phyloP scores from a whole-genome alignment of 257 asterid species.

The Solanum tarapatanum region DNA sequence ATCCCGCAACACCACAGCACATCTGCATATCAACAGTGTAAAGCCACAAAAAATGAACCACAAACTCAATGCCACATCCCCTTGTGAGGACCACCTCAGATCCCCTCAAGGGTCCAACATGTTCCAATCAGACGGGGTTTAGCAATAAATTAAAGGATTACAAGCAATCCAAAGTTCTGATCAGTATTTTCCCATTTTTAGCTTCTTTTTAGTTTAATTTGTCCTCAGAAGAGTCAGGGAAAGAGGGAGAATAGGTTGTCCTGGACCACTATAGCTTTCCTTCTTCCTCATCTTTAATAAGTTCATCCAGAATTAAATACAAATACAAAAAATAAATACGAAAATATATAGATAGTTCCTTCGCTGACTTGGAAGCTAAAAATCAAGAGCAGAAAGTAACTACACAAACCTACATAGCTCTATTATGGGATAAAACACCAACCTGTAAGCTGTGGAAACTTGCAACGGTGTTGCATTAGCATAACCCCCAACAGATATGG shows the following conservation, averaged over 20 bases:
- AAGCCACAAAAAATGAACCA: not conserved
- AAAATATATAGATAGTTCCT: not conserved
- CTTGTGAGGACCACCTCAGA: not conserved
- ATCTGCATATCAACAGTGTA: slow-evolving; percentile 35
- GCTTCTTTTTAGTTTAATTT: not conserved
- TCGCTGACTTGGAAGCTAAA: not conserved
- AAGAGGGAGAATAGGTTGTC: not conserved
- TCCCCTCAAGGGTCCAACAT: not conserved
- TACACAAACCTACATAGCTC: not conserved
- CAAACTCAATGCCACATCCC: not conserved
- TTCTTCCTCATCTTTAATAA: not conserved
- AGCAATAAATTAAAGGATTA: not conserved
- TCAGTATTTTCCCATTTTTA: not conserved
- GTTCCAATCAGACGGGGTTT: not conserved
- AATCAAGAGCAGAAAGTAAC: not conserved
- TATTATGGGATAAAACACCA: slow-evolving; percentile 1
- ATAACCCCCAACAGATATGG: slow-evolving; percentile 96
- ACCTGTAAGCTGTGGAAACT: slow-evolving; percentile 99
- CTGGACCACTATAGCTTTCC: not conserved
- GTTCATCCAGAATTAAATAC: not conserved
- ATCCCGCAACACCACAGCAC: slow-evolving; percentile 96
- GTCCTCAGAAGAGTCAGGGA: not conserved
- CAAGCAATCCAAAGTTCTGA: not conserved
- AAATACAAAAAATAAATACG: not conserved
- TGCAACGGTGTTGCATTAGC: slow-evolving; percentile 95